Conservation (phyloP, 345 rosid genomes). For the Hibiscus tridactylites region DNA sequence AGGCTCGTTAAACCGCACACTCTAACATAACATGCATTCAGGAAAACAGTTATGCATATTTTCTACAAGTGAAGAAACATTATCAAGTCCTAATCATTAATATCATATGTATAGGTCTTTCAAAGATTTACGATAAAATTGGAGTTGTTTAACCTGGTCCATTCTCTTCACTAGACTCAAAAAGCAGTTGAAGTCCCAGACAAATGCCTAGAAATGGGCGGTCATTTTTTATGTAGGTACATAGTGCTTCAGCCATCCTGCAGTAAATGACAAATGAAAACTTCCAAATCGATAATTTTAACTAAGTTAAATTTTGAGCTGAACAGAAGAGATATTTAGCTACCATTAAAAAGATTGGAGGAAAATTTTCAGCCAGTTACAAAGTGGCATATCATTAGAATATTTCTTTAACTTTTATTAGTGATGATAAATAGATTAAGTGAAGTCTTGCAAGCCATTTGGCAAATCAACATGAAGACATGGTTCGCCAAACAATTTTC, state of each 20-base stretch:
- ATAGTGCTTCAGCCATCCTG: constrained; percentile 89
- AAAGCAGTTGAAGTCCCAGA: constrained; percentile 90
- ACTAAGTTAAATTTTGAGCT: background rate
- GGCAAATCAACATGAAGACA: background rate
- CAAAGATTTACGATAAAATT: background rate
- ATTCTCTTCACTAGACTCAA: constrained; percentile 85
- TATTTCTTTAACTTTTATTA: background rate
- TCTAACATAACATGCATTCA: background rate
- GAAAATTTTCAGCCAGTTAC: background rate
- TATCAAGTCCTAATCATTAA: background rate
- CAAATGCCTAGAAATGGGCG: constrained; percentile 97
- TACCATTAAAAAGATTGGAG: background rate
- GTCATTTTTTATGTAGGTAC: constrained; percentile 65
- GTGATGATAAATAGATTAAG: background rate
- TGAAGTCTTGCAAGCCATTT: background rate
- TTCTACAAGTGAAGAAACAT: background rate
- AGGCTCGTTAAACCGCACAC: background rate
- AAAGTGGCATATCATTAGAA: background rate
- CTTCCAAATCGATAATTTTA: background rate
- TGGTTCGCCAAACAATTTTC: background rate
- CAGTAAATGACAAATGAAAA: constrained; percentile 11
- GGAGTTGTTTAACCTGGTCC: constrained; percentile 50
- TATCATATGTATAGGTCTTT: background rate
- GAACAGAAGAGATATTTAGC: background rate
- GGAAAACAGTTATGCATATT: background rate